These are phyloP conservation scores for Lepidopterella palustris DNA, from an alignment of 495 filamentous ascomycete species.

Conservation along the genomic window DNA sequence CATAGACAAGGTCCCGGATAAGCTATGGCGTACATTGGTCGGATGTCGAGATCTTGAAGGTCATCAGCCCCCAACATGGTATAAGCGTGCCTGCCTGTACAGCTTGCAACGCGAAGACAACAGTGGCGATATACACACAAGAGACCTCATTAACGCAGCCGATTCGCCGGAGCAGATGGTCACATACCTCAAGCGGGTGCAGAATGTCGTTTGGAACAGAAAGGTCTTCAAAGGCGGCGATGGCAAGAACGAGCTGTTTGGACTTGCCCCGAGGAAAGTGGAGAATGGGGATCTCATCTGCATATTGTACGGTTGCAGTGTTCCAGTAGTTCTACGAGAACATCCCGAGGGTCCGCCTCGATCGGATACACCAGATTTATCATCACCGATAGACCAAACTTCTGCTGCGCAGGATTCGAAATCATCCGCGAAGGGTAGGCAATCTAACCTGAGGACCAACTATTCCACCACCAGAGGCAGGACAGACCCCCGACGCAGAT, in stretches of 20 bases:
- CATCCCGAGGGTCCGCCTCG: too few relatives aligned
- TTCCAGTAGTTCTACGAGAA: background rate
- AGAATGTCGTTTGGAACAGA: background rate
- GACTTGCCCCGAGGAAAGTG: background rate
- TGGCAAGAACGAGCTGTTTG: background rate
- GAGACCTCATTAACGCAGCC: background rate
- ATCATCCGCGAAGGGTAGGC: too few relatives aligned
- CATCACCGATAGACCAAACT: too few relatives aligned
- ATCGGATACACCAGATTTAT: too few relatives aligned
- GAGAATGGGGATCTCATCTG: background rate
- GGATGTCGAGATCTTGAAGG: background rate
- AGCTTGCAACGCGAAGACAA: background rate
- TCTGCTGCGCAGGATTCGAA: too few relatives aligned
- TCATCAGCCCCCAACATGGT: background rate
- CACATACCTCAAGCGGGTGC: background rate
- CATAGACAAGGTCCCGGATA: background rate
- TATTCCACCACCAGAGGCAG: too few relatives aligned
- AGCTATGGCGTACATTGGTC: background rate
- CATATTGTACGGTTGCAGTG: background rate
- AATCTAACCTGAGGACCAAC: too few relatives aligned
- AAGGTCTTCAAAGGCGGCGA: background rate
- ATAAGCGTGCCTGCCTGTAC: background rate
- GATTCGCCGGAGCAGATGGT: background rate
- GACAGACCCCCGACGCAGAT: too few relatives aligned
- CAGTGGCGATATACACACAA: background rate